phyloP scores from a whole-genome alignment of 345 rosid genomes.

The Triadica sebifera region DNA sequence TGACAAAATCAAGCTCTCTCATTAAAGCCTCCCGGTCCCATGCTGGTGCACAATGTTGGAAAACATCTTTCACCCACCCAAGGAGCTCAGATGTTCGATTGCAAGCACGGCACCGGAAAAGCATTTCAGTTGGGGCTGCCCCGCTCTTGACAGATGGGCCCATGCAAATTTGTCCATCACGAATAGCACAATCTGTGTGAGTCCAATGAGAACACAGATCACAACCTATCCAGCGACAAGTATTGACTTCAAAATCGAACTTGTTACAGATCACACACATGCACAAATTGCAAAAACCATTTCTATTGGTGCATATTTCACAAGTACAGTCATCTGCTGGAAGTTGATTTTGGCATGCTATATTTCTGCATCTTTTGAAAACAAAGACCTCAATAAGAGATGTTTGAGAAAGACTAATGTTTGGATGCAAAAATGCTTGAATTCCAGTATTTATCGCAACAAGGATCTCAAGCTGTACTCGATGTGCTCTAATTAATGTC shows the following conservation, averaged over 20 bases:
- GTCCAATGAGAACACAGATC: conserved; percentile 98
- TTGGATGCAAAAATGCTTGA: conserved; percentile 88
- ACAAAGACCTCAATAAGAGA: conserved; percentile 83
- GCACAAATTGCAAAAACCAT: conserved; percentile 95
- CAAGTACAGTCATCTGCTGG: conserved; percentile 94
- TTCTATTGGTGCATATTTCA: conserved; percentile 70
- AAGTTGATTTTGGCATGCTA: conserved; percentile 80
- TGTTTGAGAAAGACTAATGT: conserved; percentile 77
- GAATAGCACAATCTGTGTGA: conserved; percentile 94
- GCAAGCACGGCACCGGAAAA: conserved; percentile 84
- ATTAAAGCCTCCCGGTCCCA: conserved; percentile 84
- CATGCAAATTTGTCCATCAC: conserved; percentile 76
- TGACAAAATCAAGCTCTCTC: conserved; percentile 87
- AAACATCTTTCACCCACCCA: conserved; percentile 98
- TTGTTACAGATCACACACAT: conserved; percentile 96
- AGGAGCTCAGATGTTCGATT: conserved; percentile 86
- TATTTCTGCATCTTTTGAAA: conserved; percentile 89
- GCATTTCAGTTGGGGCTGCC: conserved; percentile 75
- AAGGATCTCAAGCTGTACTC: conserved; percentile 85
- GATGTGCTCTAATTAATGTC: conserved; percentile 74
- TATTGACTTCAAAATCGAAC: conserved; percentile 92
- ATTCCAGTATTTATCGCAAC: conserved; percentile 88
- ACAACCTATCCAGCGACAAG: conserved; percentile 99
- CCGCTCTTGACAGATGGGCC: conserved; percentile 72
- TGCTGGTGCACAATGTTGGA: conserved; percentile 87